These are phyloP conservation scores for Coelastrella sp. DNA, from an alignment of 139 green algal genomes.

Conservation along the genomic window DNA sequence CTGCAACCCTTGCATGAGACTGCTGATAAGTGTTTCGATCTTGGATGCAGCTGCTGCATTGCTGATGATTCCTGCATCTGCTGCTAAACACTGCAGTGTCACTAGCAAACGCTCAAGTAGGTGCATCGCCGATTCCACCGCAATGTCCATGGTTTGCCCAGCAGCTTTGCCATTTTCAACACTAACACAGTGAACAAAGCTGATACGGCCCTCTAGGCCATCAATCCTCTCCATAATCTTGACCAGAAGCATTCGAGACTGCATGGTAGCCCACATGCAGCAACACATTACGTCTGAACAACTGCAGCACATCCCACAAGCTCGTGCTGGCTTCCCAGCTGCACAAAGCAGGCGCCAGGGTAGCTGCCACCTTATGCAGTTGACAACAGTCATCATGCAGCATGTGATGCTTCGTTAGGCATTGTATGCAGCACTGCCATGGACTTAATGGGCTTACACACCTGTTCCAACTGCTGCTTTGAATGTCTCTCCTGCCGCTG, in stretches of 20 bases:
- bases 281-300: not conserved
- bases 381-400: too few species aligned
- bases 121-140: constrained; percentile 34
- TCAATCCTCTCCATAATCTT: not conserved
- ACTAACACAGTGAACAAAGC: constrained; percentile 22
- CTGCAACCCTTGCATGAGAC: constrained; percentile 27
- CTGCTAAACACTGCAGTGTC: constrained; percentile 40
- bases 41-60: constrained; percentile 17
- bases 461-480: constrained; percentile 33
- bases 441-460: not conserved
- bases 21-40: not conserved
- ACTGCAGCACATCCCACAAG: not conserved
- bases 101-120: constrained; percentile 38
- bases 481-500: not conserved
- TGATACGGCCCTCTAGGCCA: constrained; percentile 3
- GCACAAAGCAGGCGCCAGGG: not conserved
- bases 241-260: not conserved
- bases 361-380: not conserved
- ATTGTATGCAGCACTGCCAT: too few species aligned
- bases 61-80: constrained; percentile 37
- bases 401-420: too few species aligned
- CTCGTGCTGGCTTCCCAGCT: not conserved
- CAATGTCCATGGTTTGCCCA: not conserved
- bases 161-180: not conserved
- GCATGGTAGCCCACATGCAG: not conserved